A percentile compares a stretch with the other conserved stretches of the same genome.
Evolutionary conservation across 2,329 filamentous ascomycete genomes (phyloP).

Genomic region (Cryphonectria japonica): DNA sequence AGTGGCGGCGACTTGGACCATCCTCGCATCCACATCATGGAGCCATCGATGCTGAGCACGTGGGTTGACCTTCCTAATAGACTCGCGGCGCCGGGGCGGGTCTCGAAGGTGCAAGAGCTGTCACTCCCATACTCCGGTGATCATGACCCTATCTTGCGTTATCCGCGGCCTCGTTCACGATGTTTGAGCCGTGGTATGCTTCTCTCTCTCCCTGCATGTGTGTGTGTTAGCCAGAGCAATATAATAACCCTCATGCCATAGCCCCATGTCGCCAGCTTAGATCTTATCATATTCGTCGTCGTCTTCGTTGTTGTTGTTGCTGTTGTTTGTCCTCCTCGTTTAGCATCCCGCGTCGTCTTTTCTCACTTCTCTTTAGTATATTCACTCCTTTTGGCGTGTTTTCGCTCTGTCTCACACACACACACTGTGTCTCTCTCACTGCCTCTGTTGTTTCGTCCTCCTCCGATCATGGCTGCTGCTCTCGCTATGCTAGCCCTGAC

Average conservation of each 20-base stretch:
- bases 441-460: not conserved
- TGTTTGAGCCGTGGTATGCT: not conserved
- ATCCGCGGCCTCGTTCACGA: not conserved
- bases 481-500: slow-evolving; percentile 11
- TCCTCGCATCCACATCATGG: slow-evolving; percentile 5
- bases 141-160: slow-evolving; percentile 11
- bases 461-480: slow-evolving; percentile 4
- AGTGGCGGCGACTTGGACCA: not conserved
- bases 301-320: not conserved
- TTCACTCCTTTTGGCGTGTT: not conserved
- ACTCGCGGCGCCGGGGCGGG: not conserved
- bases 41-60: slow-evolving; percentile 5
- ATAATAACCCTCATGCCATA: not conserved
- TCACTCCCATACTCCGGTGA: slow-evolving; percentile 5
- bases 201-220: no score
- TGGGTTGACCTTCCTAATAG: slow-evolving; percentile 15
- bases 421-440: not conserved
- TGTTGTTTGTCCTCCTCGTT: not conserved
- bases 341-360: not conserved
- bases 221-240: not conserved
- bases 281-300: no score
- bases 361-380: not conserved
- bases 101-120: not conserved
- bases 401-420: not conserved
- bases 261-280: not conserved